Conservation (phyloP, 1,139 yeast species). For the Pichia sp. region DNA sequence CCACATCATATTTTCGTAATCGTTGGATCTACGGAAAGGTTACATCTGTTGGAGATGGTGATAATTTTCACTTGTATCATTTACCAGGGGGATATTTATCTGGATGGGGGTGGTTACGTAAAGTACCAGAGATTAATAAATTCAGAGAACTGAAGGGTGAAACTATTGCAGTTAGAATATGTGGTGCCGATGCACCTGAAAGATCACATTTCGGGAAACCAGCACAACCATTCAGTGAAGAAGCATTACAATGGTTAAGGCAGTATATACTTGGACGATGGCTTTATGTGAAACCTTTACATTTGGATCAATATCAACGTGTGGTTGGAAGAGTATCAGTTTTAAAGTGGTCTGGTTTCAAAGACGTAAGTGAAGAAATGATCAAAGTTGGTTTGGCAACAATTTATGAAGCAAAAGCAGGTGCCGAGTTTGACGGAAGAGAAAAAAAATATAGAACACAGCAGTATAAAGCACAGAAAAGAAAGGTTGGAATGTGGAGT, state of each 20-base stretch:
- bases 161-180: conserved; percentile 62
- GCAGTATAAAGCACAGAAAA: conserved; percentile 54
- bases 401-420: conserved; percentile 74
- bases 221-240: conserved; percentile 82
- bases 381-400: conserved; percentile 74
- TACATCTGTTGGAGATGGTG: conserved; percentile 95
- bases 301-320: conserved; percentile 83
- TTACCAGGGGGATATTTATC: conserved; percentile 83
- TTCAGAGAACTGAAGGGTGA: conserved; percentile 47
- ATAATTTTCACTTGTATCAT: conserved; percentile 85
- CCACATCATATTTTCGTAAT: conserved; percentile 32
- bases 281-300: conserved; percentile 69
- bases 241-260: conserved; percentile 74
- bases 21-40: conserved; percentile 68
- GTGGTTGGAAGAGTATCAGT: conserved; percentile 78
- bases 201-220: conserved; percentile 92
- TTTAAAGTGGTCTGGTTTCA: conserved; percentile 66
- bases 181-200: conserved; percentile 99
- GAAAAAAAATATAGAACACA: conserved; percentile 52
- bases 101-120: conserved; percentile 93
- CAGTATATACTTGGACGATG: conserved; percentile 54
- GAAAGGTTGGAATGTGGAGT: conserved; percentile 68
- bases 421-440: conserved; percentile 81
- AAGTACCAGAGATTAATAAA: conserved; percentile 39
- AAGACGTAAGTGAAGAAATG: conserved; percentile 86